phyloP scores from a whole-genome alignment of 352 stramenopile genomes.

The Phytopythium vexans region DNA sequence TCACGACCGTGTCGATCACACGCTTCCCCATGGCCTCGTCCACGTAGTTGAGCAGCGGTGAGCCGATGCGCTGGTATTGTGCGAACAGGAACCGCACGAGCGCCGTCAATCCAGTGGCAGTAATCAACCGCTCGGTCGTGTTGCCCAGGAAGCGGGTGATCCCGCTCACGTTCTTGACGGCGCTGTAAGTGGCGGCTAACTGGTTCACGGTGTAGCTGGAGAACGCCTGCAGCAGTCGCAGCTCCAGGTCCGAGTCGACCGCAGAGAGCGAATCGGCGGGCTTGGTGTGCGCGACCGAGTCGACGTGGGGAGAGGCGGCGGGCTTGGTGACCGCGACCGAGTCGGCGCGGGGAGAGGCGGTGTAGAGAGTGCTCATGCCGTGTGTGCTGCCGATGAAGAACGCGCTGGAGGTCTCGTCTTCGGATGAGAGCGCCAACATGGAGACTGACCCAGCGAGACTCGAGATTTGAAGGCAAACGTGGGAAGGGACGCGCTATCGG shows the following conservation, averaged over 20 bases:
- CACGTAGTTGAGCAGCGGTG: slow-evolving; percentile 45
- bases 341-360: not conserved
- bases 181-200: slow-evolving; percentile 38
- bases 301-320: not conserved
- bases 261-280: not conserved
- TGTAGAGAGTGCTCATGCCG: no score
- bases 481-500: no score
- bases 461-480: no score
- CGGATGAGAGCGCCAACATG: slow-evolving; percentile 7
- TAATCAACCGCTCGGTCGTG: slow-evolving; percentile 46
- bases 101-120: slow-evolving; percentile 30
- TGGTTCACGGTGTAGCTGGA: slow-evolving; percentile 29
- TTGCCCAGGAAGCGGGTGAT: slow-evolving; percentile 41
- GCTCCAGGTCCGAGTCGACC: slow-evolving; percentile 46
- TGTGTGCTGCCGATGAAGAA: slow-evolving; percentile 4
- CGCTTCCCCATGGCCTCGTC: slow-evolving; percentile 61
- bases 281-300: not conserved
- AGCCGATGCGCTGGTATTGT: slow-evolving; percentile 56
- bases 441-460: not conserved
- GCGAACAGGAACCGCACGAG: slow-evolving; percentile 44
- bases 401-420: slow-evolving; percentile 2
- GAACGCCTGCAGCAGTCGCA: slow-evolving; percentile 59
- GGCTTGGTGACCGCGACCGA: not conserved
- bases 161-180: slow-evolving; percentile 46
- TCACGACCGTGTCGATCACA: slow-evolving; percentile 54